Evolutionary conservation across 805 yeast genomes (phyloP).

Genomic region (Pichia pseudocactophila): DNA sequence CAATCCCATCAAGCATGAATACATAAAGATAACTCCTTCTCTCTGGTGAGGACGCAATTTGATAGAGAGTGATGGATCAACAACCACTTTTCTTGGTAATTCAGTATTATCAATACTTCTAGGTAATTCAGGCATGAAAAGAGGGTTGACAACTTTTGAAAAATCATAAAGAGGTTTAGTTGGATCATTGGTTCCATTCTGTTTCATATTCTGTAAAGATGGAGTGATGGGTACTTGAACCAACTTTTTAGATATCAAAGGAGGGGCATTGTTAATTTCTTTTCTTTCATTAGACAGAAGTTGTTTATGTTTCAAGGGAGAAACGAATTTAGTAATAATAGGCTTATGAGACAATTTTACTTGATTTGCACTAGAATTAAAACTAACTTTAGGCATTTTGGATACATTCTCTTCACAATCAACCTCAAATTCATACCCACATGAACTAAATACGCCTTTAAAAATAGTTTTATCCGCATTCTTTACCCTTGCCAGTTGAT

Average conservation of each 20-base stretch:
- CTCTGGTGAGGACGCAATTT: conserved; percentile 75
- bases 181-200: background rate
- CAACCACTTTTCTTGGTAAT: conserved; percentile 35
- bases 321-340: background rate
- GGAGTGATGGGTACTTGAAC: background rate
- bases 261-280: too few species aligned
- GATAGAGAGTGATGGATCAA: conserved; percentile 49
- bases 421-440: conserved; percentile 54
- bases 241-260: too few species aligned
- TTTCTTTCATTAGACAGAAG: too few species aligned
- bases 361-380: background rate
- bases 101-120: conserved; percentile 9
- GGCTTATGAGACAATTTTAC: background rate
- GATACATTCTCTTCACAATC: conserved; percentile 31
- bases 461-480: conserved; percentile 14
- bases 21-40: conserved; percentile 75
- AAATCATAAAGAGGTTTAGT: conserved; percentile 33
- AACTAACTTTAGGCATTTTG: conserved; percentile 3
- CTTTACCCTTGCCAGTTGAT: conserved; percentile 15
- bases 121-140: conserved; percentile 32
- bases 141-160: conserved; percentile 26
- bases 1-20: conserved; percentile 73
- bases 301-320: background rate
- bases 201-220: background rate
- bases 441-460: conserved; percentile 37